These are phyloP conservation scores for Tagetes patula DNA, from an alignment of 129 eudicot species.

Conservation along the genomic window DNA sequence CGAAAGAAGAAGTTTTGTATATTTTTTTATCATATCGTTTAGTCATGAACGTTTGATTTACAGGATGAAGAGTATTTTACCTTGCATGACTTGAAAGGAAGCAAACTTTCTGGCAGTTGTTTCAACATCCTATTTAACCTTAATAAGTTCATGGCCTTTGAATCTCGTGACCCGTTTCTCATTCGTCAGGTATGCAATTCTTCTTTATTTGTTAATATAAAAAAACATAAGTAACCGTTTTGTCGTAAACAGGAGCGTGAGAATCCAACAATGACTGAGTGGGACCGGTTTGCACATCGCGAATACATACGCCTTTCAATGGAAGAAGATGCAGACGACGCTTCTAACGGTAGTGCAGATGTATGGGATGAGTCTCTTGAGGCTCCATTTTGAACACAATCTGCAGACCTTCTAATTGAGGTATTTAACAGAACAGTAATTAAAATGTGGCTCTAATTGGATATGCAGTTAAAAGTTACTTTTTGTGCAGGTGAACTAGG, in stretches of 20 bases:
- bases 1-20: not conserved
- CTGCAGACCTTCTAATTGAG: constrained; percentile 30
- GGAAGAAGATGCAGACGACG: constrained; percentile 99
- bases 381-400: constrained; percentile 68
- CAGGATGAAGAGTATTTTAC: constrained; percentile 55
- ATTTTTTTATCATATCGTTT: not conserved
- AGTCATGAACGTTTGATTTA: not conserved
- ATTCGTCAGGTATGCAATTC: constrained; percentile 53
- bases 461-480: not conserved
- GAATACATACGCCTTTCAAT: constrained; percentile 90
- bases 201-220: not conserved
- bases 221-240: not conserved
- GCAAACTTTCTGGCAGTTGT: constrained; percentile 62
- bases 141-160: constrained; percentile 70
- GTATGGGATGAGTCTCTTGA: constrained; percentile 99
- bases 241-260: constrained; percentile 57
- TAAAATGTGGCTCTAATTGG: not conserved
- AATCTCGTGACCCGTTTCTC: constrained; percentile 72
- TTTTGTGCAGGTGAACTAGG: constrained; percentile 32
- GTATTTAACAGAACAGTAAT: constrained; percentile 23
- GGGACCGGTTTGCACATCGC: constrained; percentile 81
- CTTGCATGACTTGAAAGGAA: constrained; percentile 55
- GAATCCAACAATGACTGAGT: constrained; percentile 70
- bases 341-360: constrained; percentile 94
- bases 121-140: constrained; percentile 66